Evolutionary conservation across 2,329 filamentous ascomycete genomes (phyloP).

Genomic region (Ramularia endophylla): DNA sequence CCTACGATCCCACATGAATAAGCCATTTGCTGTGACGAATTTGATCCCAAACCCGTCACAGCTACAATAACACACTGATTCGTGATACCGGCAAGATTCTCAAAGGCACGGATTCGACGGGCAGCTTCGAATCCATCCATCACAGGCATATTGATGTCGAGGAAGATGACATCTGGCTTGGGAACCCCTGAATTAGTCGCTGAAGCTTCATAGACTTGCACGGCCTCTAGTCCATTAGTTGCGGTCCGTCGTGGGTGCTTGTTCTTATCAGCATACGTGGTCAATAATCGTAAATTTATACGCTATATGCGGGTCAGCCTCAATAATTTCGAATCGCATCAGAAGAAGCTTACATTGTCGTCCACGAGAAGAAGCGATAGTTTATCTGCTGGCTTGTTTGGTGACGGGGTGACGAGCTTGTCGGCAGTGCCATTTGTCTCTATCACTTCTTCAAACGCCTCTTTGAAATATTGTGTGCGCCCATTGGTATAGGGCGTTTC

Average conservation of each 20-base stretch:
- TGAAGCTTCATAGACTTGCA: constrained; percentile 36
- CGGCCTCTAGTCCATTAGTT: constrained; percentile 44
- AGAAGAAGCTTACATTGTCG: constrained; percentile 25
- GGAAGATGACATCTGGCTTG: constrained; percentile 23
- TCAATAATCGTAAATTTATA: constrained; percentile 30
- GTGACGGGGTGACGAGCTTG: no score
- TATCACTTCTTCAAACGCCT: no score
- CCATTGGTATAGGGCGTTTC: no score
- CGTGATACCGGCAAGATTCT: constrained; percentile 12
- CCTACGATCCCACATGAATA: constrained; percentile 15
- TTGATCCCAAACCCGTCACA: constrained; percentile 16
- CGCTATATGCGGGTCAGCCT: constrained; percentile 10
- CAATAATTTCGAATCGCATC: background rate
- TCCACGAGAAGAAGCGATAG: constrained; percentile 29
- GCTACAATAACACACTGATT: constrained; percentile 12
- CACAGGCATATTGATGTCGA: constrained; percentile 32
- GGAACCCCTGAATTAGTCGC: constrained; percentile 17
- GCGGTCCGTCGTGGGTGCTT: constrained; percentile 39
- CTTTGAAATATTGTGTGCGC: no score
- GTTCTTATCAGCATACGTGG: constrained; percentile 29
- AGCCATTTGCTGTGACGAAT: constrained; percentile 15
- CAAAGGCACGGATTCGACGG: constrained; percentile 24
- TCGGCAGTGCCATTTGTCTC: no score
- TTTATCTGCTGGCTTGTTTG: background rate
- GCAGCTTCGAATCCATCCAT: constrained; percentile 32